Evolutionary conservation across 2,329 filamentous ascomycete genomes (phyloP).

Genomic region (Lachnellula subtilissima): DNA sequence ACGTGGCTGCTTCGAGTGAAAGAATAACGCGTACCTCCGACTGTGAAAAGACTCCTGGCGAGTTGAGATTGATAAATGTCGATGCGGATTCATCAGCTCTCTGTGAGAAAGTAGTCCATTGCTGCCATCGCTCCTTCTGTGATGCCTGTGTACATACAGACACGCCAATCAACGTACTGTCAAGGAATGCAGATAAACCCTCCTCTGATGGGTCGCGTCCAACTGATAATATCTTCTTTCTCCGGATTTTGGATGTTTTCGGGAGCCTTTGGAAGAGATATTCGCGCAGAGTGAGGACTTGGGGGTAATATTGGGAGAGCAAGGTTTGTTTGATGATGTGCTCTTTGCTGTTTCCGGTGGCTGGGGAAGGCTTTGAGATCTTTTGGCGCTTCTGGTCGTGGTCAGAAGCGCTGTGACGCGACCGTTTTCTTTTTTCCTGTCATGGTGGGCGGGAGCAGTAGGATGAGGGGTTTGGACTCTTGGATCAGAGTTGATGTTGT

Average conservation of each 20-base stretch:
- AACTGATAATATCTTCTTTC: slow-evolving; percentile 50
- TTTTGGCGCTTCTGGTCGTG: slow-evolving; percentile 28
- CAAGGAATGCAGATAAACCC: slow-evolving; percentile 23
- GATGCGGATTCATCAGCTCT: slow-evolving; percentile 55
- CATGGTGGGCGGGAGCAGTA: slow-evolving; percentile 28
- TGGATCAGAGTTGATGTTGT: too few species aligned
- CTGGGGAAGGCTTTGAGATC: slow-evolving; percentile 3
- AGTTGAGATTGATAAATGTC: slow-evolving; percentile 41
- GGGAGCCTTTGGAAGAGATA: slow-evolving; percentile 66
- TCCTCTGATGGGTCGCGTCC: slow-evolving; percentile 11
- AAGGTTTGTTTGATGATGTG: slow-evolving; percentile 51
- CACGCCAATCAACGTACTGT: slow-evolving; percentile 30
- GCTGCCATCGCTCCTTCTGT: slow-evolving; percentile 43
- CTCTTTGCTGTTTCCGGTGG: slow-evolving; percentile 8
- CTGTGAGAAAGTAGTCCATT: slow-evolving; percentile 60
- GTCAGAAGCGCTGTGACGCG: slow-evolving; percentile 11
- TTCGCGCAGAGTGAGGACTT: slow-evolving; percentile 62
- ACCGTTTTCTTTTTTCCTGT: slow-evolving; percentile 39
- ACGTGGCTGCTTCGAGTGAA: neutral
- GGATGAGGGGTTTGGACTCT: neutral
- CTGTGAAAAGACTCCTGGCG: slow-evolving; percentile 49
- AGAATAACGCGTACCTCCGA: slow-evolving; percentile 50
- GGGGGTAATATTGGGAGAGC: slow-evolving; percentile 62
- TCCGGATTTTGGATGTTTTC: slow-evolving; percentile 56
- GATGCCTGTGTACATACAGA: slow-evolving; percentile 11